phyloP scores from a whole-genome alignment of 257 asterid genomes.

The Jasminum sambac region DNA sequence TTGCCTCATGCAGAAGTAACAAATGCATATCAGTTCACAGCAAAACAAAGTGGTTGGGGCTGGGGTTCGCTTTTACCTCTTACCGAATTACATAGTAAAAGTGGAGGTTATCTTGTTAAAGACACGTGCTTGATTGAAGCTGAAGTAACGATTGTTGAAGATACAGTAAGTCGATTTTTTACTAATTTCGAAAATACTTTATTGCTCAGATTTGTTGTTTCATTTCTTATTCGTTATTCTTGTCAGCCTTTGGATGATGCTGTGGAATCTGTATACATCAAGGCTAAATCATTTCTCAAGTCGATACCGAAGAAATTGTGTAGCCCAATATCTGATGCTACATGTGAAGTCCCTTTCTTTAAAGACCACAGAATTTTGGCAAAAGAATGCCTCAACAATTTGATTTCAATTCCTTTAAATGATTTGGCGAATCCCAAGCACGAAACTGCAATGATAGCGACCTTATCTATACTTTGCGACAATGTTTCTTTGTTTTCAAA shows the following conservation, averaged over 20 bases:
- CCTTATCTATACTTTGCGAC: not conserved
- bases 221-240: too few species aligned
- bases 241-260: not conserved
- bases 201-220: too few species aligned
- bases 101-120: too few species aligned
- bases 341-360: not conserved
- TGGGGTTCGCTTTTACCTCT: too few species aligned
- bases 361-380: not conserved
- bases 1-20: not conserved
- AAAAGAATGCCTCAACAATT: not conserved
- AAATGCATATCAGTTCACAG: too few species aligned
- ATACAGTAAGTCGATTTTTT: too few species aligned
- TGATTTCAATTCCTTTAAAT: slow-evolving; percentile 7
- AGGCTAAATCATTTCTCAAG: not conserved
- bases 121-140: too few species aligned
- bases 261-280: not conserved
- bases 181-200: too few species aligned
- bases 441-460: slow-evolving; percentile 8
- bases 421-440: not conserved
- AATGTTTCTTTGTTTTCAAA: not conserved
- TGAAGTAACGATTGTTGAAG: too few species aligned
- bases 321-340: not conserved
- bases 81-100: too few species aligned
- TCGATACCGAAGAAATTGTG: not conserved
- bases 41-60: too few species aligned